These are phyloP conservation scores for Fallopia convolvulus DNA, from an alignment of 148 eudicot genomes.

Conservation along the genomic window DNA sequence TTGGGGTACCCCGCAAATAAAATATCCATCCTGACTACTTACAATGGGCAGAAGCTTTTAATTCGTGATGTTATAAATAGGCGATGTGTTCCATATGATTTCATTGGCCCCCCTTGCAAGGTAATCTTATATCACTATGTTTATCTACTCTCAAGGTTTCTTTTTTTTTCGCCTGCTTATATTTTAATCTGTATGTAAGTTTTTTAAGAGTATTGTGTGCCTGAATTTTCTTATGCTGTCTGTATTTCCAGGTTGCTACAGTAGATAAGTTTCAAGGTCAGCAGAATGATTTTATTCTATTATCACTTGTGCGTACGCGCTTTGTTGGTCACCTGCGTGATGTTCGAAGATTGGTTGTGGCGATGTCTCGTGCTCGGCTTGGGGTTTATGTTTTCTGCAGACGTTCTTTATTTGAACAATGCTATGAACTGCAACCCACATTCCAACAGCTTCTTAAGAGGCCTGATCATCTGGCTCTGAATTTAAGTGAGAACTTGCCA, in stretches of 20 bases:
- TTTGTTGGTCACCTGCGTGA: conserved; percentile 98
- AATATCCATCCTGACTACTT: conserved; percentile 93
- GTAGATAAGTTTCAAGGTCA: conserved; percentile 99
- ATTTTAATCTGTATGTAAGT: background rate
- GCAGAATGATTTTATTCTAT: conserved; percentile 79
- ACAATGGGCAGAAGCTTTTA: conserved; percentile 93
- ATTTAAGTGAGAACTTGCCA: conserved; percentile 45
- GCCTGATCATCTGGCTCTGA: conserved; percentile 74
- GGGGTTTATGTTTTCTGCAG: conserved; percentile 93
- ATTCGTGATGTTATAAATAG: conserved; percentile 90
- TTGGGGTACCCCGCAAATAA: conserved; percentile 93
- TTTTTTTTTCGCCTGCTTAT: background rate
- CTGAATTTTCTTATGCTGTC: background rate
- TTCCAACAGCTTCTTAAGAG: conserved; percentile 74
- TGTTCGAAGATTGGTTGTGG: conserved; percentile 93
- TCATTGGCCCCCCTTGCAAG: conserved; percentile 85
- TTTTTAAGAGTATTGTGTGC: background rate
- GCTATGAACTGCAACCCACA: conserved; percentile 90
- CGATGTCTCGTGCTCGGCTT: conserved; percentile 98
- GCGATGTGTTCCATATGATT: conserved; percentile 69
- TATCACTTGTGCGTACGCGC: conserved; percentile 93
- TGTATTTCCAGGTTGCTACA: conserved; percentile 59
- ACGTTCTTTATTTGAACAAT: conserved; percentile 88
- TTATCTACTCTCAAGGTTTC: background rate
- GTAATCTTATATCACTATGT: conserved; percentile 24